Percentiles rank a stretch among this genome's conserved stretches.
Evolutionary conservation across 2,329 filamentous ascomycete genomes (phyloP).

Genomic region (Ophiocordyceps sinensis): DNA sequence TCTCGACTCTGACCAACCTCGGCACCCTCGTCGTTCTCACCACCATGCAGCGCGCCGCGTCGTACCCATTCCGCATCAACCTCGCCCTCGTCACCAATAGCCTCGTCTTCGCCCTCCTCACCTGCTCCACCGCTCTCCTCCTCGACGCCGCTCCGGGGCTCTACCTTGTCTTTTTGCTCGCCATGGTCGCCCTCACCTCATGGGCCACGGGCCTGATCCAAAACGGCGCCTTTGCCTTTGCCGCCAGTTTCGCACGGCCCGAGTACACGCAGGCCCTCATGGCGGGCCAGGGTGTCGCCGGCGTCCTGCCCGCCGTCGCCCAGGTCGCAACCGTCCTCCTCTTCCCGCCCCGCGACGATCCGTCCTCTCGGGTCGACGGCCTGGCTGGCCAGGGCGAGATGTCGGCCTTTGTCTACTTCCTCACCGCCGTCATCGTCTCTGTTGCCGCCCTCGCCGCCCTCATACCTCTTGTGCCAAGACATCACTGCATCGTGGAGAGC

Average conservation of each 20-base stretch:
- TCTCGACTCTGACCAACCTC: slow-evolving; percentile 76
- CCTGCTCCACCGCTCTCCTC: slow-evolving; percentile 62
- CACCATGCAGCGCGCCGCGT: slow-evolving; percentile 66
- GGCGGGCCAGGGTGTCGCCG: slow-evolving; percentile 83
- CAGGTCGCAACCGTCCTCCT: slow-evolving; percentile 72
- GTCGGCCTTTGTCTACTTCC: slow-evolving; percentile 81
- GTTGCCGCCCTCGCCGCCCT: slow-evolving; percentile 57
- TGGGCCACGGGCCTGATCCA: slow-evolving; percentile 75
- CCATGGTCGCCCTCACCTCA: slow-evolving; percentile 68
- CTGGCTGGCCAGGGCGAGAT: slow-evolving; percentile 14
- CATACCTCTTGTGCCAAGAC: slow-evolving; percentile 51
- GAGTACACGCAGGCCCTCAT: slow-evolving; percentile 96
- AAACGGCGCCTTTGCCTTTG: slow-evolving; percentile 89
- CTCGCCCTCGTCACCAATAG: slow-evolving; percentile 63
- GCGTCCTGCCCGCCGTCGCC: slow-evolving; percentile 74
- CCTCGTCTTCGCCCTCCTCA: slow-evolving; percentile 61
- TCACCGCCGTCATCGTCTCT: slow-evolving; percentile 71
- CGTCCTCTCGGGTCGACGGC: slow-evolving; percentile 7
- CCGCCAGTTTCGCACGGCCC: slow-evolving; percentile 65
- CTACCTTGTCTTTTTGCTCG: slow-evolving; percentile 72
- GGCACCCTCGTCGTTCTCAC: slow-evolving; percentile 61
- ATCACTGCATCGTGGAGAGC: slow-evolving; percentile 36
- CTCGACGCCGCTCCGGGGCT: slow-evolving; percentile 42
- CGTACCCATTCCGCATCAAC: slow-evolving; percentile 78
- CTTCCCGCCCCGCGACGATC: slow-evolving; percentile 22